A percentile compares a stretch with the other conserved stretches of the same genome.
These are phyloP conservation scores for Salix purpurea DNA, from an alignment of 345 rosid genomes.

Conservation along the genomic window DNA sequence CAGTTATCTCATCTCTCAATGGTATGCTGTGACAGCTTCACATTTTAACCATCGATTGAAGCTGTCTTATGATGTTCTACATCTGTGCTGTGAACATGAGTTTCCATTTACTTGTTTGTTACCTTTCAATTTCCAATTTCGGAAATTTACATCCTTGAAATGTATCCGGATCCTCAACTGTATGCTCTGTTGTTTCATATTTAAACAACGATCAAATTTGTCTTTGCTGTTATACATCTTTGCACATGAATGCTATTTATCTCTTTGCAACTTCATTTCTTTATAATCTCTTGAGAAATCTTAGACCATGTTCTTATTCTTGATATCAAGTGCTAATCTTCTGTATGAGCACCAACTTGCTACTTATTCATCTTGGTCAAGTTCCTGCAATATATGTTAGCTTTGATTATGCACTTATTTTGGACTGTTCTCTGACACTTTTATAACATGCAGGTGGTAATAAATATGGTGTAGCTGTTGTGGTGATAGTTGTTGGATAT, in stretches of 20 bases:
- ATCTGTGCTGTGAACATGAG: background rate
- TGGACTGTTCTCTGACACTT: background rate
- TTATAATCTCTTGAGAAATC: background rate
- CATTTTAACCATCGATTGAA: background rate
- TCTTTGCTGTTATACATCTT: background rate
- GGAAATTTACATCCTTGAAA: background rate
- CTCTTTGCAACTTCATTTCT: background rate
- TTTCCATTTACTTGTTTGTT: background rate
- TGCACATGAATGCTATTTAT: background rate
- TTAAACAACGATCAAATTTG: background rate
- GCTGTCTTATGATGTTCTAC: background rate
- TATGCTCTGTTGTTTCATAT: background rate
- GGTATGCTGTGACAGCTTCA: background rate
- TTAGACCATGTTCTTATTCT: background rate
- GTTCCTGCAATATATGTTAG: background rate
- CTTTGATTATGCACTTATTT: slow-evolving; percentile 1
- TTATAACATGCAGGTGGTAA: slow-evolving; percentile 41
- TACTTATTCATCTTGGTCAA: background rate
- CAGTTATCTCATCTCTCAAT: background rate
- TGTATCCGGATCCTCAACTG: background rate
- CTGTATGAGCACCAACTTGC: background rate
- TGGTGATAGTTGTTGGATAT: slow-evolving; percentile 53
- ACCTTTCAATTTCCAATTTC: background rate
- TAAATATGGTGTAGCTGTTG: slow-evolving; percentile 46
- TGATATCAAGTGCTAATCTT: background rate